Conservation (phyloP, 1,284 basidiomycete genomes). For the Mycosarcoma maydis region DNA sequence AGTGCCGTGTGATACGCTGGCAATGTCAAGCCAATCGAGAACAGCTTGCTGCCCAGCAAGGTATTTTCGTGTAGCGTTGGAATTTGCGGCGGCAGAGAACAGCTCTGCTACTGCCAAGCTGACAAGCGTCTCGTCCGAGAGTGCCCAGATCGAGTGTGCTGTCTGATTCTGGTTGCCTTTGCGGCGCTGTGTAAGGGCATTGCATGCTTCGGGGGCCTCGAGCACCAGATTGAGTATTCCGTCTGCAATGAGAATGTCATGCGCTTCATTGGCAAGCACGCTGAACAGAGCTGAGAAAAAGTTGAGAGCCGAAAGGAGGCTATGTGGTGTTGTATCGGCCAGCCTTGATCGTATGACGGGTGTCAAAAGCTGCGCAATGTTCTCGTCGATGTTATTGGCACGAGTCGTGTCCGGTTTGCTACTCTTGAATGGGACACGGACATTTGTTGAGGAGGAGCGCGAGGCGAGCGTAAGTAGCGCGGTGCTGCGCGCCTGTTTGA, state of each 20-base stretch:
- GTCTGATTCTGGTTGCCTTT: neutral
- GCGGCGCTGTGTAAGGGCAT: neutral
- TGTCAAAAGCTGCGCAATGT: constrained; percentile 30
- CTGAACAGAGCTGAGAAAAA: constrained; percentile 40
- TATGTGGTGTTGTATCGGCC: constrained; percentile 36
- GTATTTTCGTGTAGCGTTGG: constrained; percentile 20
- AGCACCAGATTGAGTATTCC: constrained; percentile 35
- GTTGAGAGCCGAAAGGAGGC: constrained; percentile 33
- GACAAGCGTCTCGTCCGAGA: constrained; percentile 24
- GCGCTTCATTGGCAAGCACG: constrained; percentile 27
- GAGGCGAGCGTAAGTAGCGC: constrained; percentile 31
- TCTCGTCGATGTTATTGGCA: constrained; percentile 14
- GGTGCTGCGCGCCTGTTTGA: constrained; percentile 27
- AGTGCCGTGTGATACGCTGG: constrained; percentile 10
- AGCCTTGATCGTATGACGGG: constrained; percentile 34
- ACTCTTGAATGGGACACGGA: neutral
- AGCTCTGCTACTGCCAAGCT: constrained; percentile 31
- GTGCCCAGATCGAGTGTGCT: neutral
- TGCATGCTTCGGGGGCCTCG: constrained; percentile 31
- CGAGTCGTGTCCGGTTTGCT: neutral
- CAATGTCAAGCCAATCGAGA: constrained; percentile 45
- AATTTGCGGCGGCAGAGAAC: constrained; percentile 33
- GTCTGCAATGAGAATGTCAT: constrained; percentile 27
- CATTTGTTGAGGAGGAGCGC: constrained; percentile 25
- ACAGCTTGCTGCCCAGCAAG: constrained; percentile 32